These are phyloP conservation scores for Vairimorpha apis DNA, from an alignment of 371 early-diverging fungal species.

Conservation along the genomic window DNA sequence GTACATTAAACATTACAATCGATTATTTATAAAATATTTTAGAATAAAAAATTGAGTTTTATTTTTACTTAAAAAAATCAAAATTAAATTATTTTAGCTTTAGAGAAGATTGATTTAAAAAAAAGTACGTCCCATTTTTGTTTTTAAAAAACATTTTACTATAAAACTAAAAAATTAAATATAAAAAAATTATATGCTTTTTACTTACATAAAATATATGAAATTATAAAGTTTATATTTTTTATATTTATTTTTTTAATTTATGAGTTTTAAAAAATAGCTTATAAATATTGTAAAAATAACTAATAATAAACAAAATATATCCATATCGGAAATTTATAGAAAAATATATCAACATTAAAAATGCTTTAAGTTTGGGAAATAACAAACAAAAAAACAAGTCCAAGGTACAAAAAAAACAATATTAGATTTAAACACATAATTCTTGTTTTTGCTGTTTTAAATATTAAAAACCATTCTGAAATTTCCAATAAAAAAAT, in stretches of 20 bases:
- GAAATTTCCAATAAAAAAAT: neutral
- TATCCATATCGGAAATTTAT: constrained; percentile 6
- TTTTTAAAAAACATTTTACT: neutral
- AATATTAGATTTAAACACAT: neutral
- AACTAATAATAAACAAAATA: neutral
- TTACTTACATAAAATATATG: no score
- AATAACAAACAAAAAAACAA: neutral
- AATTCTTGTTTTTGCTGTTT: neutral
- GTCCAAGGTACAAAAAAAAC: constrained; percentile 4
- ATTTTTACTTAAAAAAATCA: no score
- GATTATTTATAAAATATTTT: no score
- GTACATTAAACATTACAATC: no score
- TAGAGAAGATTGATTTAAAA: no score
- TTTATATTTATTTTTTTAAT: no score
- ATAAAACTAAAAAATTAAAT: neutral
- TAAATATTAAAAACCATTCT: neutral
- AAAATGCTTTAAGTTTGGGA: neutral
- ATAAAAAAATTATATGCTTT: neutral
- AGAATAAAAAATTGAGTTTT: no score
- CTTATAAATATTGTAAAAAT: neutral
- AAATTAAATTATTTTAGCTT: no score
- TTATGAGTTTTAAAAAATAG: neutral
- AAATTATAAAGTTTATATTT: neutral
- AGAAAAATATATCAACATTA: neutral
- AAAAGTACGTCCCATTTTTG: no score